phyloP scores from a whole-genome alignment of 352 stramenopile genomes.

The Phytopythium helicoides region DNA sequence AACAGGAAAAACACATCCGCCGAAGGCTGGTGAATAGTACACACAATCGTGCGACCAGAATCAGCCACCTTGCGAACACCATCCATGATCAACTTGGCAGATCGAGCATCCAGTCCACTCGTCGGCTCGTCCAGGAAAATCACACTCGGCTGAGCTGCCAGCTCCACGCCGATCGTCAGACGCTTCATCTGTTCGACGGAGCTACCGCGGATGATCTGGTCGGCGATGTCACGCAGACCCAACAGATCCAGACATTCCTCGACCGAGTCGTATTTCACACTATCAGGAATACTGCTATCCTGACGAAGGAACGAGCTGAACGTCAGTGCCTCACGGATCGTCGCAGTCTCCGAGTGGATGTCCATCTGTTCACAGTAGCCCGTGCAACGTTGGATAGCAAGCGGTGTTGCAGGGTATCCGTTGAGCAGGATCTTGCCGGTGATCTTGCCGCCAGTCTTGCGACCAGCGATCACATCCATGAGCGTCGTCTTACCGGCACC shows the following conservation, averaged over 20 bases:
- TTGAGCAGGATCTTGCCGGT: conserved; percentile 79
- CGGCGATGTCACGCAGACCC: too few relatives aligned
- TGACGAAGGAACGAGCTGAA: conserved; percentile 80
- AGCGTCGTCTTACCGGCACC: conserved; percentile 33
- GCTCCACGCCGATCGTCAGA: too few relatives aligned
- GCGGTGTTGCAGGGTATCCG: conserved; percentile 40
- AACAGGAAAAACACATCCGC: too few relatives aligned
- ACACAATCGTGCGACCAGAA: neutral
- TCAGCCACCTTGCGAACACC: neutral
- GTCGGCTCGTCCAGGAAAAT: too few relatives aligned
- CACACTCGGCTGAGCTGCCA: too few relatives aligned
- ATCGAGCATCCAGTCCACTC: too few relatives aligned
- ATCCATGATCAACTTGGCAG: conserved; percentile 1
- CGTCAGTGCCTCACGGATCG: too few relatives aligned
- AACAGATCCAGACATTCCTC: conserved; percentile 9
- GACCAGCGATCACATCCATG: conserved; percentile 90
- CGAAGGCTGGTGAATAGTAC: too few relatives aligned
- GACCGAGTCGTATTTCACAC: conserved; percentile 19
- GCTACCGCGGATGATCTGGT: too few relatives aligned
- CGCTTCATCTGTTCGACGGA: too few relatives aligned
- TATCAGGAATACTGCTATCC: conserved; percentile 14
- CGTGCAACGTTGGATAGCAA: conserved; percentile 11
- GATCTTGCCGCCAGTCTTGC: conserved; percentile 82
- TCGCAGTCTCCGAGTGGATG: too few relatives aligned
- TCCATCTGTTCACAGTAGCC: too few relatives aligned